phyloP scores from a whole-genome alignment of 106 monocot genomes.

The Chionographis japonica region DNA sequence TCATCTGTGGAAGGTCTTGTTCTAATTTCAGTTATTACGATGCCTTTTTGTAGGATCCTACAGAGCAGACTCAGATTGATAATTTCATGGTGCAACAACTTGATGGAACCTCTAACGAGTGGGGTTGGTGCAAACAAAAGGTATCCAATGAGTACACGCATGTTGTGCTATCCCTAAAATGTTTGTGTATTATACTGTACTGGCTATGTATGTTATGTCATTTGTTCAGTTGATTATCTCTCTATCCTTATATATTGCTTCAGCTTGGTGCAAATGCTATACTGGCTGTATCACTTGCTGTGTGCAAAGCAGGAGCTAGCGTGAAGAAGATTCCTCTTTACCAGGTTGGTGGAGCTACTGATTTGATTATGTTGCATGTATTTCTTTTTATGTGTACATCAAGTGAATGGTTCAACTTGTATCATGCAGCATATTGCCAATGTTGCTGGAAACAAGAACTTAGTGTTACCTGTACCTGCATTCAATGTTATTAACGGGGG shows the following conservation, averaged over 20 bases:
- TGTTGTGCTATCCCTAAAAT: too few relatives aligned
- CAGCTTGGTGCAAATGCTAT: slow-evolving; percentile 82
- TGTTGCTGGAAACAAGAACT: slow-evolving; percentile 80
- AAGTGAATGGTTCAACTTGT: slow-evolving; percentile 1
- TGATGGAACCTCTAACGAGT: slow-evolving; percentile 93
- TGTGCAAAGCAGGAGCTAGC: slow-evolving; percentile 66
- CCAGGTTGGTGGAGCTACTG: slow-evolving; percentile 26
- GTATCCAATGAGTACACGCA: too few relatives aligned
- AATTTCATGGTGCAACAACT: slow-evolving; percentile 97
- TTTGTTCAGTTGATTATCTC: slow-evolving; percentile 1
- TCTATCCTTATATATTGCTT: neutral
- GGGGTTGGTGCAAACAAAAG: slow-evolving; percentile 99
- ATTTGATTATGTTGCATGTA: neutral
- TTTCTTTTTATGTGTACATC: neutral
- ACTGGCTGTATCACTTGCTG: slow-evolving; percentile 69
- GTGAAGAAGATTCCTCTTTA: slow-evolving; percentile 77
- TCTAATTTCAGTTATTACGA: neutral
- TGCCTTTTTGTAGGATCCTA: slow-evolving; percentile 78
- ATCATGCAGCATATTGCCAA: slow-evolving; percentile 72
- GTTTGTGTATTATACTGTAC: too few relatives aligned
- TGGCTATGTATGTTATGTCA: neutral
- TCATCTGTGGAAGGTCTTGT: neutral
- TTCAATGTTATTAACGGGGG: slow-evolving; percentile 98
- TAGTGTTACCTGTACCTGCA: slow-evolving; percentile 88
- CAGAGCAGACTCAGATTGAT: slow-evolving; percentile 79